A percentile compares a stretch with the other conserved stretches of the same genome.
Evolutionary conservation across 257 asterid species (phyloP).

Genomic region (Petunia secreta): DNA sequence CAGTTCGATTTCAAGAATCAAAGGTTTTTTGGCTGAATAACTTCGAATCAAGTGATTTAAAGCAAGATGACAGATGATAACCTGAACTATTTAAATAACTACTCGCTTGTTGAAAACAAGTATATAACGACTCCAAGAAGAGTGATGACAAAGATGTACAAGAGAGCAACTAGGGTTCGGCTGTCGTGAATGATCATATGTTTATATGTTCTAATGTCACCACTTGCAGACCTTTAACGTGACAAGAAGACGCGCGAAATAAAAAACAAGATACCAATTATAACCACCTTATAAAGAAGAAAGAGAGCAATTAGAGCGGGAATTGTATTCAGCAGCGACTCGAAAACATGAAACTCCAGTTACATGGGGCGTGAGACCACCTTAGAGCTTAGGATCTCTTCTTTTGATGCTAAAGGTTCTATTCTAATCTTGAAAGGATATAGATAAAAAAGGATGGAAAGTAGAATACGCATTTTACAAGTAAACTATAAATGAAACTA

Average conservation of each 20-base stretch:
- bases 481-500: conserved; percentile 8
- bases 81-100: not conserved
- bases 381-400: conserved; percentile 18
- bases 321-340: conserved; percentile 2
- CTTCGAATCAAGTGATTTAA: conserved; percentile 19
- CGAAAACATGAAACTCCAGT: not conserved
- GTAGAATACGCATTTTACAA: not conserved
- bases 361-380: not conserved
- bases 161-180: not conserved
- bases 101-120: conserved; percentile 12
- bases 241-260: not conserved
- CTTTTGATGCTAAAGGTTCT: not conserved
- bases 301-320: not conserved
- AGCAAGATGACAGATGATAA: not conserved
- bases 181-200: not conserved
- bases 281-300: not conserved
- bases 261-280: not conserved
- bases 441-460: not conserved
- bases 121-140: not conserved
- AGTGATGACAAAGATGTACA: conserved; percentile 5
- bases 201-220: conserved; percentile 13
- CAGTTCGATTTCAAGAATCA: conserved; percentile 6
- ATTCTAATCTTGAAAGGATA: not conserved
- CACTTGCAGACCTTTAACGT: not conserved
- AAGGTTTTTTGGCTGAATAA: conserved; percentile 2